Conservation (phyloP, 176 grass and related monocot species). For the Bolboschoenus planiculmis region DNA sequence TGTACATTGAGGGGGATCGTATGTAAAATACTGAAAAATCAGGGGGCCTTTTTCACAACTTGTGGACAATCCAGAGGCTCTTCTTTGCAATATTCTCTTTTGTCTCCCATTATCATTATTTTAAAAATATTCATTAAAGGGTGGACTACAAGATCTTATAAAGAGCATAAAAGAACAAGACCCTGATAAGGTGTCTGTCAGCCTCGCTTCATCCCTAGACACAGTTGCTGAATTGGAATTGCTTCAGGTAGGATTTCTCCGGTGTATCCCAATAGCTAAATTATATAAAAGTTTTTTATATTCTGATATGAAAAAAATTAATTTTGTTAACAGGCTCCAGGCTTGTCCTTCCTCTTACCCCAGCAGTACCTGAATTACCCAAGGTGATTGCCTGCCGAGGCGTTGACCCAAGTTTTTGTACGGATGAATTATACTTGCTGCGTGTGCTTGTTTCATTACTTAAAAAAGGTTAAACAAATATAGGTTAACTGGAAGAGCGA, state of each 20-base stretch:
- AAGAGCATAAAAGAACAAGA: slow-evolving; percentile 66
- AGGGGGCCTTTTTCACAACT: neutral
- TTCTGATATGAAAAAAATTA: slow-evolving; percentile 4
- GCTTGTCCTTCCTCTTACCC: slow-evolving; percentile 85
- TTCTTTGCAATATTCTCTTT: neutral
- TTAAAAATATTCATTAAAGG: slow-evolving; percentile 30
- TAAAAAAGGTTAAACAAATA: slow-evolving; percentile 23
- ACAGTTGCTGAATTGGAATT: slow-evolving; percentile 74
- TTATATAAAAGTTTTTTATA: neutral
- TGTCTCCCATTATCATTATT: neutral
- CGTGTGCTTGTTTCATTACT: slow-evolving; percentile 23
- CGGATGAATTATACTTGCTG: neutral
- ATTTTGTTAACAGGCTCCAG: slow-evolving; percentile 55
- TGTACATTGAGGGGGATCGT: neutral
- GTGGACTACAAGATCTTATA: slow-evolving; percentile 66
- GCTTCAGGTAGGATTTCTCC: slow-evolving; percentile 48
- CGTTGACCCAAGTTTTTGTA: neutral
- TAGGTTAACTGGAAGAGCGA: slow-evolving; percentile 92
- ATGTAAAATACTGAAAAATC: neutral
- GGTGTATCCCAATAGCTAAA: neutral
- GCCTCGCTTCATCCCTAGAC: slow-evolving; percentile 81
- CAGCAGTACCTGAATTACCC: slow-evolving; percentile 76
- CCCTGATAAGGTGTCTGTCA: slow-evolving; percentile 72
- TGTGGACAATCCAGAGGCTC: neutral
- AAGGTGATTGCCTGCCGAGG: slow-evolving; percentile 47